Evolutionary conservation across 768 basidiomycete genomes (phyloP), one percentile per base, ranked within the genome.

Genomic region (Stropharia rugosoannulata): DNA sequence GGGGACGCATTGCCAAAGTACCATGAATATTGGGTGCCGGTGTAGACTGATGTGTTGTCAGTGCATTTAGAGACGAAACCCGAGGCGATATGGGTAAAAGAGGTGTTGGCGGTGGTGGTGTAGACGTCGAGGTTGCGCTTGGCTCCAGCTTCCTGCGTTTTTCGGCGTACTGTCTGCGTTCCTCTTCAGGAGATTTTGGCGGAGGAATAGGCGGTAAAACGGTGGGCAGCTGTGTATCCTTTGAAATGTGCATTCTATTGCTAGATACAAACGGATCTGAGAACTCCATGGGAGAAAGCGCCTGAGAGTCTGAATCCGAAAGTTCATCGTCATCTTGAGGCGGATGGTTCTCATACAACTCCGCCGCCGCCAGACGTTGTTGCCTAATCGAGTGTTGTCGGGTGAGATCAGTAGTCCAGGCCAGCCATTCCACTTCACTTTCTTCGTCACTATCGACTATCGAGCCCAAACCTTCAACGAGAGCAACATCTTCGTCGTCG

Each of bases 341-440:
- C 39, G 56, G 62, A 42, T 64, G 57, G 25, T 48, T 49, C 51
- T 51, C 39, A 46, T 19, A 25, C 16, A n/a, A 11, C n/a, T 55
- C 49, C 8, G 27, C 19, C 8, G 36, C 19, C 32, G 49, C 55
- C 12, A 35, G 27, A 10, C 51, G 27, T 15, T 50, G 16, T 19
- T 48, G 53, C 15, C 44, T 44, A 8, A 40, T 44, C 8, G 56
- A 56, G 13, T 69, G 63, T 38, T 75, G 72, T 2, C 74, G 61
- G 6, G 75, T 70, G 42, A 87, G 53, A 70, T 86, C 86, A 4
- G 78, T 79, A 63, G 77, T 72, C 87, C 87, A 89, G 1, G 81
- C 83, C 4, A 80, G 73, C 87, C 87, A 89, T 63, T 89, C 87
- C 18, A 72, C 70, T 65, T 87, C 87, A 60, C 76, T 78, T 19